These are phyloP conservation scores for Pythium rhizo-oryzae DNA, from an alignment of 352 stramenopile species.

Conservation along the genomic window DNA sequence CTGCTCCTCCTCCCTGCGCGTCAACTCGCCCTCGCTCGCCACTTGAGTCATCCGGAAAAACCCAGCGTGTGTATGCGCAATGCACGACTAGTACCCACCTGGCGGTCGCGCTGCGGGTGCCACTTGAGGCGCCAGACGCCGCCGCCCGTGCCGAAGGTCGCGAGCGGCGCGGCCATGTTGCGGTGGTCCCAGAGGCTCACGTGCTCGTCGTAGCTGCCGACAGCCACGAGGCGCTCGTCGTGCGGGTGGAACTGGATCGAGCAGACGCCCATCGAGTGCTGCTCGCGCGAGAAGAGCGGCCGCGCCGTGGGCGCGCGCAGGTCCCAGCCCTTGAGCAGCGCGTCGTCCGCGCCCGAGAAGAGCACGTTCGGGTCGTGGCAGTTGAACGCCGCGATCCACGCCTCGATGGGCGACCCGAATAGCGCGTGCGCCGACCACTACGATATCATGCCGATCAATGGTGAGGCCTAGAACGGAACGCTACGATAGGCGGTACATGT, in stretches of 20 bases:
- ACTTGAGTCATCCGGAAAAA: constrained; percentile 20
- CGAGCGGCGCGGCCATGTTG: constrained; percentile 56
- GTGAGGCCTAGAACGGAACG: constrained; percentile 2
- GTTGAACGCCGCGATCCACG: constrained; percentile 85
- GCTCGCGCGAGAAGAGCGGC: constrained; percentile 60
- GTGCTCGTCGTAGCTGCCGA: constrained; percentile 86
- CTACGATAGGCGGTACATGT: constrained; percentile 6
- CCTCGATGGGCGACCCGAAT: constrained; percentile 77
- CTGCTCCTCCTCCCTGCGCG: too few relatives aligned
- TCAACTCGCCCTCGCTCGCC: background rate
- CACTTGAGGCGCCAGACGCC: constrained; percentile 88
- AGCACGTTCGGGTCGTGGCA: constrained; percentile 75
- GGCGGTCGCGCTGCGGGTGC: constrained; percentile 48
- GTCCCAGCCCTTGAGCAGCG: constrained; percentile 80
- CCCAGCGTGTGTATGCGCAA: constrained; percentile 4
- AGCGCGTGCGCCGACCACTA: constrained; percentile 80
- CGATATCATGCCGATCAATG: background rate
- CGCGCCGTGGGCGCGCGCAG: constrained; percentile 34
- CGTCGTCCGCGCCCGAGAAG: constrained; percentile 84
- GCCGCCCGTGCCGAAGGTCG: constrained; percentile 52
- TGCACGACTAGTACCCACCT: constrained; percentile 37
- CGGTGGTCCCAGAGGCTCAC: constrained; percentile 80
- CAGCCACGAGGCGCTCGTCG: constrained; percentile 59
- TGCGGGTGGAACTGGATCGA: constrained; percentile 85
- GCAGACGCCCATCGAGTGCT: constrained; percentile 85